phyloP scores from a whole-genome alignment of 1,284 basidiomycete genomes.

The Fereydounia khargensis region DNA sequence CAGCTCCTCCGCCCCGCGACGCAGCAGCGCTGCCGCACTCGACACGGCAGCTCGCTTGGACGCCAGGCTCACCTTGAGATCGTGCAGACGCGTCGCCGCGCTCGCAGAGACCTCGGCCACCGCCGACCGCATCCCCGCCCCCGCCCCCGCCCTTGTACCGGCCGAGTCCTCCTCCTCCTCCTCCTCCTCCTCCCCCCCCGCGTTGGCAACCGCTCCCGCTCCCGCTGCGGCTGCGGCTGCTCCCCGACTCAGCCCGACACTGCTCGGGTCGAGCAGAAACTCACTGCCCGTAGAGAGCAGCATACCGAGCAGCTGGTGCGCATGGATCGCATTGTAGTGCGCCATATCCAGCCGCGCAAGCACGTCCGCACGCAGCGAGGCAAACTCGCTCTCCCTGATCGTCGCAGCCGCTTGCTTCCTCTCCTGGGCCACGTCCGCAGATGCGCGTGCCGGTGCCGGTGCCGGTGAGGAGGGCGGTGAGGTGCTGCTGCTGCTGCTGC shows the following conservation, averaged over 20 bases:
- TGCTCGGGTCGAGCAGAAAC: conserved; percentile 27
- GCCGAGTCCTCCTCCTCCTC: conserved; percentile 8
- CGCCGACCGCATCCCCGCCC: conserved; percentile 5
- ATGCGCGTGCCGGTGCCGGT: too few relatives aligned
- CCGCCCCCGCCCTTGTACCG: conserved; percentile 8
- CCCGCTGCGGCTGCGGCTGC: conserved; percentile 3
- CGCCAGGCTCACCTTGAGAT: conserved; percentile 29
- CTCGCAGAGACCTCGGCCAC: conserved; percentile 1
- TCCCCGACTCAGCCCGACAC: conserved; percentile 16
- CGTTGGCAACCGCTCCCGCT: not conserved
- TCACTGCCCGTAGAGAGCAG: conserved; percentile 23
- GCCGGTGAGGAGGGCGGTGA: too few relatives aligned
- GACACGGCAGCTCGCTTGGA: conserved; percentile 23
- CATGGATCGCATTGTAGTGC: conserved; percentile 43
- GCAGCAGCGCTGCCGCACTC: conserved; percentile 32
- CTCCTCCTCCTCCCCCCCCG: conserved; percentile 11
- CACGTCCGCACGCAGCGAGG: conserved; percentile 27
- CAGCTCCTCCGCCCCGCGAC: conserved; percentile 31
- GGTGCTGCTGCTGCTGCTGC: too few relatives aligned
- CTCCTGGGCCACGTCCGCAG: not conserved
- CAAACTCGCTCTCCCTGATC: conserved; percentile 40
- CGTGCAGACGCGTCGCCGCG: conserved; percentile 4
- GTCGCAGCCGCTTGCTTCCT: conserved; percentile 15
- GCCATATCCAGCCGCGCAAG: conserved; percentile 35
- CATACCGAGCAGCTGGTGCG: conserved; percentile 43